These are phyloP conservation scores for Aspergillus nidulans DNA, from an alignment of 495 filamentous ascomycete species.

Conservation along the genomic window DNA sequence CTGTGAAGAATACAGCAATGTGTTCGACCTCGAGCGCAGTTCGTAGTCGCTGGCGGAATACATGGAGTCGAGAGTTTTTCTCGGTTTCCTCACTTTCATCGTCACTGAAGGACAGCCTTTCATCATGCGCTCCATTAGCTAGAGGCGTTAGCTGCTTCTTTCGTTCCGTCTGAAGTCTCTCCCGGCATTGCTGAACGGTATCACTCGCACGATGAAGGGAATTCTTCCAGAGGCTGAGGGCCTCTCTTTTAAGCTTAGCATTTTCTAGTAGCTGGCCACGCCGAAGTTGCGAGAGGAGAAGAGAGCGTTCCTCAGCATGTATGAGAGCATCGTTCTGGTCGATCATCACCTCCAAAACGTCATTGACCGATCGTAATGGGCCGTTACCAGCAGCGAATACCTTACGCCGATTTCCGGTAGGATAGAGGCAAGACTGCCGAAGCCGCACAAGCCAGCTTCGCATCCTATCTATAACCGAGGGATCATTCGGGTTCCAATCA, in stretches of 20 bases:
- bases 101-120: conserved; percentile 22
- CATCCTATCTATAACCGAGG: conserved; percentile 59
- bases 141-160: conserved; percentile 18
- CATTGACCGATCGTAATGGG: conserved; percentile 70
- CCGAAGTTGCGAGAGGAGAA: conserved; percentile 56
- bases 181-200: conserved; percentile 61
- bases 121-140: conserved; percentile 6
- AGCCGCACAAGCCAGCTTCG: conserved; percentile 64
- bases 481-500: conserved; percentile 60
- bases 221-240: conserved; percentile 62
- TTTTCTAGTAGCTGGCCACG: conserved; percentile 74
- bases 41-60: conserved; percentile 63
- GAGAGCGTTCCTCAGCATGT: conserved; percentile 60
- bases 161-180: conserved; percentile 52
- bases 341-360: conserved; percentile 86
- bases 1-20: conserved; percentile 76
- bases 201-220: conserved; percentile 49
- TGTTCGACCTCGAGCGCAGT: conserved; percentile 75
- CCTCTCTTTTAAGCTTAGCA: conserved; percentile 49
- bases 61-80: conserved; percentile 48
- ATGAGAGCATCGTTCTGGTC: conserved; percentile 66
- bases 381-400: conserved; percentile 60
- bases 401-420: conserved; percentile 61
- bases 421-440: conserved; percentile 83
- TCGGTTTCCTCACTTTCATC: conserved; percentile 43